These are phyloP conservation scores for Camelina laxa DNA, from an alignment of 345 rosid species.

Conservation along the genomic window DNA sequence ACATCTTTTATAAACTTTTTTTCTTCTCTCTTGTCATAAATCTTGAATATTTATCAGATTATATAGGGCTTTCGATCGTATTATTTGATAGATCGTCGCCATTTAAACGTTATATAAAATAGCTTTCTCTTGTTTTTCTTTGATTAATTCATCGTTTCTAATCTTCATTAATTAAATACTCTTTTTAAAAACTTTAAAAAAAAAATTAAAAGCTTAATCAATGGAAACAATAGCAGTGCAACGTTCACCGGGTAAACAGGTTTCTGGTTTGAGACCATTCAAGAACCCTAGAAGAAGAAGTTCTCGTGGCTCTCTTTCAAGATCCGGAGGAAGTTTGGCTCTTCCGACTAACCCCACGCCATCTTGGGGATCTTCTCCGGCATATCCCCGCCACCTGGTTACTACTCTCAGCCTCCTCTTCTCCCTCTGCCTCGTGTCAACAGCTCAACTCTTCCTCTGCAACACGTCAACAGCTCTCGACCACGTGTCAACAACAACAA, in stretches of 20 bases:
- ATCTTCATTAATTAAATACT: conserved; percentile 7
- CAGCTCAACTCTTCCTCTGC: conserved; percentile 49
- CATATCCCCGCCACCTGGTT: conserved; percentile 43
- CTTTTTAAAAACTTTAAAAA: neutral
- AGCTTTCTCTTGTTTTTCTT: neutral
- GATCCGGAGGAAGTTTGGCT: conserved; percentile 50
- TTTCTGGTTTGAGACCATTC: conserved; percentile 49
- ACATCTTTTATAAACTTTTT: conserved; percentile 1
- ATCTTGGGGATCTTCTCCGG: conserved; percentile 31
- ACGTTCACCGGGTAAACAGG: conserved; percentile 45
- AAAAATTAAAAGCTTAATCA: neutral
- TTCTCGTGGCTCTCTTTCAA: conserved; percentile 46
- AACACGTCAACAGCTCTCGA: conserved; percentile 39
- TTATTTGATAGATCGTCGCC: conserved; percentile 54
- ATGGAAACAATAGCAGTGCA: conserved; percentile 59
- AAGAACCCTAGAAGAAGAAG: conserved; percentile 49
- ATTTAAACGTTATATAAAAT: neutral
- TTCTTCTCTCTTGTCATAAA: neutral
- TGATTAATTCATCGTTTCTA: neutral
- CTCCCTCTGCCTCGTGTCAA: conserved; percentile 65
- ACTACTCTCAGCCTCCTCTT: conserved; percentile 63
- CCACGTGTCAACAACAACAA: conserved; percentile 39
- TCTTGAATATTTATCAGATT: neutral
- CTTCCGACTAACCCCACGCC: conserved; percentile 38
- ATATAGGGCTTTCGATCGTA: conserved; percentile 42